Evolutionary conservation across 208 protist species (phyloP).

Genomic region (Trypanosoma rangeli): DNA sequence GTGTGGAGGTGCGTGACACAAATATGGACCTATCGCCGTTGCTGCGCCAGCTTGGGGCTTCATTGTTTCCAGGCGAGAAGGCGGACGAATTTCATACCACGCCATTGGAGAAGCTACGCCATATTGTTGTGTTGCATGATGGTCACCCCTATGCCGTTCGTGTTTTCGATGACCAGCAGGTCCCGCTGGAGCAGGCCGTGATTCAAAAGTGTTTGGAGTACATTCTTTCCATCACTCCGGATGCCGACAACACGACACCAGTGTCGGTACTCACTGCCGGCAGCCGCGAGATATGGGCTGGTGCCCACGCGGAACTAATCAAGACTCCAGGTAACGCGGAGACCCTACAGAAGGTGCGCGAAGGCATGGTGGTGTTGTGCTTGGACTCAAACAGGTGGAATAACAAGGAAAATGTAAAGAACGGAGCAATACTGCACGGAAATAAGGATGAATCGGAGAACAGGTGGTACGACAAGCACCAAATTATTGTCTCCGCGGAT

Average conservation of each 20-base stretch:
- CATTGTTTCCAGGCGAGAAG: conserved; percentile 67
- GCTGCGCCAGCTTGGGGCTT: conserved; percentile 69
- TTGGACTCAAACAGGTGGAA: conserved; percentile 68
- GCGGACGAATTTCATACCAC: conserved; percentile 58
- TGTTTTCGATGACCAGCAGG: conserved; percentile 64
- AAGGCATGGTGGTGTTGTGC: conserved; percentile 77
- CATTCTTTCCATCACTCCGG: conserved; percentile 75
- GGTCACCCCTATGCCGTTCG: conserved; percentile 72
- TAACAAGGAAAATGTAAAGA: conserved; percentile 35
- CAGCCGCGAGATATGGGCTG: conserved; percentile 71
- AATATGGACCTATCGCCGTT: conserved; percentile 64
- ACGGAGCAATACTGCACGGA: conserved; percentile 69
- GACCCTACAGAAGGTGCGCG: conserved; percentile 62
- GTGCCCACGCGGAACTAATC: conserved; percentile 80
- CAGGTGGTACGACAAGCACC: conserved; percentile 93
- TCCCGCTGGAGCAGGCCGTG: conserved; percentile 37
- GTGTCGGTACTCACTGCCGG: conserved; percentile 85
- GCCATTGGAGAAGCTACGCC: conserved; percentile 60
- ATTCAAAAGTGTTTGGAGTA: conserved; percentile 75
- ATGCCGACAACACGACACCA: conserved; percentile 75
- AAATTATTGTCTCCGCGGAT: conserved; percentile 87
- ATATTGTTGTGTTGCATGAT: conserved; percentile 85
- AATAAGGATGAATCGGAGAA: conserved; percentile 80
- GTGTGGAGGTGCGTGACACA: conserved; percentile 34
- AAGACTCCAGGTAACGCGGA: conserved; percentile 74